Conservation (phyloP, 202 grass and related monocot species). For the Elaeis oleifera region DNA sequence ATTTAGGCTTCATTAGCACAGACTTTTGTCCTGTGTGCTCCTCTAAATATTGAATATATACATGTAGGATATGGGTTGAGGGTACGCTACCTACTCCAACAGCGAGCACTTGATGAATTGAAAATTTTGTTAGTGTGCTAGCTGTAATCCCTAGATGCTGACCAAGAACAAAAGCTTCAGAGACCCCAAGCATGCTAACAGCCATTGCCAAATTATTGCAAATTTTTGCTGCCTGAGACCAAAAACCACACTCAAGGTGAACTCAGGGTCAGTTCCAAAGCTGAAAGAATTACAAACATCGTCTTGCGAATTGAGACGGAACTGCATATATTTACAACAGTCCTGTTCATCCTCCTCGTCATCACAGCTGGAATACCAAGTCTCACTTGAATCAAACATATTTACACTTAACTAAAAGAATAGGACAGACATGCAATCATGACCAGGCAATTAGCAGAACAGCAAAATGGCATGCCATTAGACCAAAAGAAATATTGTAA, state of each 20-base stretch:
- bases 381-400: too few species aligned
- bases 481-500: too few species aligned
- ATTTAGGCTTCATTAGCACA: too few species aligned
- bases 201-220: slow-evolving; percentile 98
- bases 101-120: slow-evolving; percentile 87
- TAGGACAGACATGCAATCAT: background rate
- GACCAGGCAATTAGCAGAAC: background rate
- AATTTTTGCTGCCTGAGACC: slow-evolving; percentile 78
- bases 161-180: slow-evolving; percentile 82
- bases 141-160: slow-evolving; percentile 85
- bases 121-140: slow-evolving; percentile 66
- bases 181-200: slow-evolving; percentile 86
- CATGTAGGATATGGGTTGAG: background rate
- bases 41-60: background rate
- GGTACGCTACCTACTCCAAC: slow-evolving; percentile 81
- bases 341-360: too few species aligned
- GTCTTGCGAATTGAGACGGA: too few species aligned
- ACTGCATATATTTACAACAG: too few species aligned
- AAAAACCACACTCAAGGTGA: background rate
- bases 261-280: too few species aligned
- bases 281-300: too few species aligned
- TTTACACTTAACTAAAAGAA: background rate
- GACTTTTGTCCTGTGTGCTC: too few species aligned
- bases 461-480: slow-evolving; percentile 1
- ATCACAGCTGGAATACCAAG: too few species aligned